Percentiles rank a stretch among this genome's conserved stretches.
Evolutionary conservation across 805 yeast species (phyloP).

Genomic region (Kodamaea fukazawae): DNA sequence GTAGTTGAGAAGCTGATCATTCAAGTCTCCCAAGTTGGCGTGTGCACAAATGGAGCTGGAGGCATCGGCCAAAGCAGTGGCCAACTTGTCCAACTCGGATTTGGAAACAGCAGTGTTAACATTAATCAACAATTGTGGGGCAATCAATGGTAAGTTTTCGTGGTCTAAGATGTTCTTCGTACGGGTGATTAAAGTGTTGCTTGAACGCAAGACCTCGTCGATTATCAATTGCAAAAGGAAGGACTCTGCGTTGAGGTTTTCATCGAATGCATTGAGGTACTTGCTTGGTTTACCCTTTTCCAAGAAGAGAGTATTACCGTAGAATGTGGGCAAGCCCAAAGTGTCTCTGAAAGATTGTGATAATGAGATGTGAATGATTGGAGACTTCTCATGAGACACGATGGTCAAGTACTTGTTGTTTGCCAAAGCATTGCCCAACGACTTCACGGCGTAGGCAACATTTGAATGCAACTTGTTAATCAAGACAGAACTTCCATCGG

Average conservation of each 20-base stretch:
- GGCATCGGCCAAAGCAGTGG: constrained; percentile 21
- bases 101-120: constrained; percentile 27
- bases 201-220: constrained; percentile 49
- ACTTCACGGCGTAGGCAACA: constrained; percentile 34
- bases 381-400: constrained; percentile 57
- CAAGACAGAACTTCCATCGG: constrained; percentile 33
- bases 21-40: constrained; percentile 24
- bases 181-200: constrained; percentile 61
- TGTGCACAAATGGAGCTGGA: constrained; percentile 22
- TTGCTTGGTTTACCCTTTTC: constrained; percentile 46
- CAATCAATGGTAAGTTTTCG: constrained; percentile 60
- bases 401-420: constrained; percentile 45
- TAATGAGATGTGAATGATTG: constrained; percentile 67
- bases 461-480: constrained; percentile 40
- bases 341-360: constrained; percentile 42
- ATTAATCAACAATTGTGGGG: constrained; percentile 37
- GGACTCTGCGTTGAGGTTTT: constrained; percentile 50
- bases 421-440: constrained; percentile 38
- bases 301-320: constrained; percentile 46
- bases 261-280: constrained; percentile 40
- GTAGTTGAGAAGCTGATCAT: constrained; percentile 24
- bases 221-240: constrained; percentile 65
- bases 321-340: constrained; percentile 47
- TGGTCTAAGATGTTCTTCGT: constrained; percentile 63
- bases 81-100: constrained; percentile 26